Base-by-base conservation (phyloP, 139 green algal species). In the Prasinococcaceae sp. region DNA sequence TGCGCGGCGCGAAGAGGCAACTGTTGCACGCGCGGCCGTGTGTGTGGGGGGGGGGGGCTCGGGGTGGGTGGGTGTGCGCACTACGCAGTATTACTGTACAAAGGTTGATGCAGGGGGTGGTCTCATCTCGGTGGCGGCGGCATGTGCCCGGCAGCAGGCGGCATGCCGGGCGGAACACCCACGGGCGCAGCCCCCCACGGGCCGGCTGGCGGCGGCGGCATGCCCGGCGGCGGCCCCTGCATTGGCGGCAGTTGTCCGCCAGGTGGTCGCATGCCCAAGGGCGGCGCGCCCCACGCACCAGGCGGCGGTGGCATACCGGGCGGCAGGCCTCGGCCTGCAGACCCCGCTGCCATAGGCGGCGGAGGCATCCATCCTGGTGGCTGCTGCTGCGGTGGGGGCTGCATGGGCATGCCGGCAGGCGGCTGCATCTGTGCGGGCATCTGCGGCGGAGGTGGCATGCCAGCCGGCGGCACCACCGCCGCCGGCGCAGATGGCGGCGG, bases 101-200 rank as follows among this genome's bases (percentile, higher is more conserved):
- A n/a, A 33, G 32, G 14, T 2, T 27, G n/a, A 10, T 32, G 27
- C 3, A 10, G 17, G 20, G 47, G 33, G 19, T 36, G 38, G 29
- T 37, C 48, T 44, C 64, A 55, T 26, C 48, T 33, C 58, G 51
- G 50, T 19, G 48, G 47, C 52, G 52, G 45, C 56, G 38, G 32
- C 51, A 50, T 43, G 25, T 12, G 33, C 49, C 38, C n/a, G 19
- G 24, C 0, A 27, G 41, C 2, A 16, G 26, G 17, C 28, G 35
- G 17, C 16, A 58, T 45, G 8, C 30, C 27, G 6, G 53, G 53
- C 47, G 45, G 37, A 47, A 51, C 29, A 38, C 53, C 39, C 23
- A 38, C 25, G 26, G 46, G 33, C 2, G 35, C 23, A 3, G 20
- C 26, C 14, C 19, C 14, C 39, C 28, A 36, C 30, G 35, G 38